A percentile compares a stretch with the other conserved stretches of the same genome.
Evolutionary conservation across 371 early-diverging fungal genomes (phyloP).

Genomic region (Smittium culicis): DNA sequence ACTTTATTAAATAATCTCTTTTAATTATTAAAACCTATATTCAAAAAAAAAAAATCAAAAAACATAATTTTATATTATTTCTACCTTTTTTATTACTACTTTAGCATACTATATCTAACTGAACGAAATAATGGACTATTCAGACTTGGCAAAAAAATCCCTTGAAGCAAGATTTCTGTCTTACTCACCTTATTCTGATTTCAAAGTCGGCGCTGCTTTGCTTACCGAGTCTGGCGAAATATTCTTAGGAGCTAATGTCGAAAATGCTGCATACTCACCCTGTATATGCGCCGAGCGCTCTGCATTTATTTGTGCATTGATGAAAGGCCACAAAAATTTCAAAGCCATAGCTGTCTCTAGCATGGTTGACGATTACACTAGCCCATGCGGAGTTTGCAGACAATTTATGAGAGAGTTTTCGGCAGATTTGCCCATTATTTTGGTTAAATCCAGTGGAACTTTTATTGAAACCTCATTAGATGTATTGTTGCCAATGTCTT

Average conservation of each 20-base stretch:
- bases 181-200: slow-evolving; percentile 49
- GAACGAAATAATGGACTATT: too few relatives aligned
- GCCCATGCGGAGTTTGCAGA: slow-evolving; percentile 17
- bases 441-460: slow-evolving; percentile 30
- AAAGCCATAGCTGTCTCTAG: slow-evolving; percentile 39
- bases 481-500: slow-evolving; percentile 38
- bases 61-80: too few relatives aligned
- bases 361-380: slow-evolving; percentile 16
- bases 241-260: slow-evolving; percentile 45
- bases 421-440: slow-evolving; percentile 29
- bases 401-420: slow-evolving; percentile 52
- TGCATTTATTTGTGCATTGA: slow-evolving; percentile 47
- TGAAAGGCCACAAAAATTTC: slow-evolving; percentile 32
- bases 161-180: slow-evolving; percentile 19
- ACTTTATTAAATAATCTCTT: too few relatives aligned
- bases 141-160: not conserved
- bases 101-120: too few relatives aligned
- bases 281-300: slow-evolving; percentile 46
- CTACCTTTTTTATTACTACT: too few relatives aligned
- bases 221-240: slow-evolving; percentile 32
- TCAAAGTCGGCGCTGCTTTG: slow-evolving; percentile 50
- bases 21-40: too few relatives aligned
- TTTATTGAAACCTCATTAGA: slow-evolving; percentile 23
- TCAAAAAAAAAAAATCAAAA: too few relatives aligned
- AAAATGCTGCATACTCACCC: slow-evolving; percentile 39